Conservation (phyloP, 2,329 filamentous ascomycete genomes). For the Zopfia rhizophila region DNA sequence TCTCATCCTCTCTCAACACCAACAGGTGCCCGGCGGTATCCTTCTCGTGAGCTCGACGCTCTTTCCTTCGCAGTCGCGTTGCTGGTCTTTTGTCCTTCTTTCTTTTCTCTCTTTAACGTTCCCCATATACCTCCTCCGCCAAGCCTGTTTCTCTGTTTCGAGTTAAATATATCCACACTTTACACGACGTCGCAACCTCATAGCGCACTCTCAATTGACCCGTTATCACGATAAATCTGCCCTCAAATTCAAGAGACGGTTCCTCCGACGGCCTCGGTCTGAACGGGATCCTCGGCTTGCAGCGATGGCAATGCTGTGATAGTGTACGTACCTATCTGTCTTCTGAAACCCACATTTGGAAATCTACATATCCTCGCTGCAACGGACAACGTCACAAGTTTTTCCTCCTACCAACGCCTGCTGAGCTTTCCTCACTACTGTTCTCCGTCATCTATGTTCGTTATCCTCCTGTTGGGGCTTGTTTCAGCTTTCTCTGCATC, state of each 20-base stretch:
- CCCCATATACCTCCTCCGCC: constrained; percentile 22
- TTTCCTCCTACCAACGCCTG: constrained; percentile 14
- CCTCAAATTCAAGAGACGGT: no score
- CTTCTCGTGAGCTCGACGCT: constrained; percentile 43
- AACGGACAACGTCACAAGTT: constrained; percentile 46
- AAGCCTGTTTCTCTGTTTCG: constrained; percentile 22
- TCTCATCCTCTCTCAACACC: constrained; percentile 28
- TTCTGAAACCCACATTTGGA: constrained; percentile 48
- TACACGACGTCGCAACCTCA: constrained; percentile 7
- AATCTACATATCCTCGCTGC: constrained; percentile 37
- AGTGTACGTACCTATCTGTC: constrained; percentile 45
- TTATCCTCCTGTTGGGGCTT: constrained; percentile 5
- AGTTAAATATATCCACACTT: constrained; percentile 28
- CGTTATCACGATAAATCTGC: no score
- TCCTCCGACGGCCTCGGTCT: constrained; percentile 38
- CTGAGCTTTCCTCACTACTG: constrained; percentile 4
- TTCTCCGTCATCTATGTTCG: constrained; percentile 16
- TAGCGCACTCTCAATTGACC: constrained; percentile 6
- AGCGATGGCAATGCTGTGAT: constrained; percentile 54
- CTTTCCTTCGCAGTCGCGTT: constrained; percentile 15
- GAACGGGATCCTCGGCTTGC: no score
- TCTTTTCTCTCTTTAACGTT: constrained; percentile 29
- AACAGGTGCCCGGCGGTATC: constrained; percentile 25
- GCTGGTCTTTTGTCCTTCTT: constrained; percentile 14
- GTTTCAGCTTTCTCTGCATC: constrained; percentile 16